Evolutionary conservation across 306 rosid genomes (phyloP).

Genomic region (Cucurbita pepo): DNA sequence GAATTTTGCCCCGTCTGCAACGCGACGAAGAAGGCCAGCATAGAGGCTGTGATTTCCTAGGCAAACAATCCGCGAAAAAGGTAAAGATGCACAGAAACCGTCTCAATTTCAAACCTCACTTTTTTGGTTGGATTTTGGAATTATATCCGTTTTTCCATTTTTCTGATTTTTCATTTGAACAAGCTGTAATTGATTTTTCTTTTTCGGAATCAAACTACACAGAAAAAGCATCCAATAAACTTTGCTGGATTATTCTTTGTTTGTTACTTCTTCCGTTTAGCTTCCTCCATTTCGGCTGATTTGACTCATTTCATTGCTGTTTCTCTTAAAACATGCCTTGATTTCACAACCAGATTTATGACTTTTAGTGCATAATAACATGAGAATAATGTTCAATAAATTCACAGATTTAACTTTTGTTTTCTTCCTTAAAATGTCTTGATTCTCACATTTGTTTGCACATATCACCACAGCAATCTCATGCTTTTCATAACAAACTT

Average conservation of each 20-base stretch:
- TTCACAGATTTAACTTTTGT: background rate
- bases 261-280: background rate
- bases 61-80: conserved; percentile 18
- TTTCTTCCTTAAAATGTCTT: background rate
- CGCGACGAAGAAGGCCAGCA: conserved; percentile 41
- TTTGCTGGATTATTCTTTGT: background rate
- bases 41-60: conserved; percentile 53
- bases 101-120: background rate
- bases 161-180: background rate
- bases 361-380: background rate
- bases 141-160: background rate
- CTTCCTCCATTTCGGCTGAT: background rate
- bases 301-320: background rate
- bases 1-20: conserved; percentile 56
- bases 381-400: background rate
- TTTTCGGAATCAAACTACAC: background rate
- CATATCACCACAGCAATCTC: background rate
- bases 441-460: background rate
- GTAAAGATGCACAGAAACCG: background rate
- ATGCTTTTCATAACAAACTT: background rate
- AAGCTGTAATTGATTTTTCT: background rate
- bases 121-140: background rate
- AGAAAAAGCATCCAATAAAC: background rate
- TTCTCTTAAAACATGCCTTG: background rate
- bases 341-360: background rate